Evolutionary conservation across 1,284 basidiomycete species (phyloP).

Genomic region (Fomitopsis schrenkii): DNA sequence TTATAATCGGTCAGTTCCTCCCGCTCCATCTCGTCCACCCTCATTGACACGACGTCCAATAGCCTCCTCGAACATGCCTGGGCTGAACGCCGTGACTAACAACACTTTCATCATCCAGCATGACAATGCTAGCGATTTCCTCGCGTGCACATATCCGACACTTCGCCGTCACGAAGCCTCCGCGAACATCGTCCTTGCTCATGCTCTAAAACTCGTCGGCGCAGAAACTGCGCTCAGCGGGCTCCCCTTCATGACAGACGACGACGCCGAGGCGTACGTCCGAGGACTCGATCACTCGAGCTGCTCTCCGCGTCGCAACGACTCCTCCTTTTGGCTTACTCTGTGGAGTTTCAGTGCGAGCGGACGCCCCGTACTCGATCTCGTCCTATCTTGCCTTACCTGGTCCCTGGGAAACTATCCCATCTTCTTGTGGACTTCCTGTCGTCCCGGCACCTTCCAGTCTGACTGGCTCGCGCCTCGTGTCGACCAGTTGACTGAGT

Average conservation of each 20-base stretch:
- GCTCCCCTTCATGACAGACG: slow-evolving; percentile 32
- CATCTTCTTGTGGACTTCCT: slow-evolving; percentile 48
- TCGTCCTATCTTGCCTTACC: slow-evolving; percentile 44
- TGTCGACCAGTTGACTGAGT: slow-evolving; percentile 31
- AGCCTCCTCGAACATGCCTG: slow-evolving; percentile 25
- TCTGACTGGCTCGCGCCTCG: slow-evolving; percentile 33
- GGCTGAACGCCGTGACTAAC: slow-evolving; percentile 21
- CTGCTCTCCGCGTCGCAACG: slow-evolving; percentile 15
- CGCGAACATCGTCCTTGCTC: slow-evolving; percentile 49
- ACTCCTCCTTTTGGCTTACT: slow-evolving; percentile 44
- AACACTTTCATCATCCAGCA: slow-evolving; percentile 39
- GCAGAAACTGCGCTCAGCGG: slow-evolving; percentile 34
- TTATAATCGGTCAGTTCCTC: slow-evolving; percentile 1
- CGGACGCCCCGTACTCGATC: slow-evolving; percentile 34
- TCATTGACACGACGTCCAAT: background rate
- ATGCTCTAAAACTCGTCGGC: slow-evolving; percentile 41
- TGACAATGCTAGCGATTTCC: slow-evolving; percentile 37
- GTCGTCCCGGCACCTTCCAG: slow-evolving; percentile 23
- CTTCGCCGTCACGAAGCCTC: slow-evolving; percentile 42
- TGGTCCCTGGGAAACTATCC: slow-evolving; percentile 44
- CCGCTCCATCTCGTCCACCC: background rate
- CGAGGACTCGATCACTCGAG: slow-evolving; percentile 16
- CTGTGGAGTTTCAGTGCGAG: slow-evolving; percentile 37
- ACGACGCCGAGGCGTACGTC: slow-evolving; percentile 29
- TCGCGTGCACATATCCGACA: slow-evolving; percentile 38